These are phyloP conservation scores for Wickerhamiella kurtzmanii DNA, from an alignment of 805 yeast genomes.

Conservation along the genomic window DNA sequence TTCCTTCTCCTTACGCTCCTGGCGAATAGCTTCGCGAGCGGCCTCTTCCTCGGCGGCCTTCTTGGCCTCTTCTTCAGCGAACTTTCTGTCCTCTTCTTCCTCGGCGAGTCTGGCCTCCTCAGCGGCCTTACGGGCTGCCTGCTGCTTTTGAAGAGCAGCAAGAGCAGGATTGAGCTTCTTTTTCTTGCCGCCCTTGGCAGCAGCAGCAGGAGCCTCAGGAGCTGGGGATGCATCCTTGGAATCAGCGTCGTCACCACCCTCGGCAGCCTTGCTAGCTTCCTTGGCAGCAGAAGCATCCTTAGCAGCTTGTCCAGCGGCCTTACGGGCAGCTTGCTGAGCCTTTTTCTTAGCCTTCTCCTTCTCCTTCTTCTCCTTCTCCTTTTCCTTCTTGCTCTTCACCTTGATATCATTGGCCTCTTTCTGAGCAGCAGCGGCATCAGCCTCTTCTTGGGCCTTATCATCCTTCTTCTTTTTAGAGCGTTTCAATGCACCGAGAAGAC, in stretches of 20 bases:
- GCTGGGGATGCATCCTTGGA: slow-evolving; percentile 19
- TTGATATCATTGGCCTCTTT: slow-evolving; percentile 42
- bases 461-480: slow-evolving; percentile 67
- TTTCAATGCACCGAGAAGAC: slow-evolving; percentile 73
- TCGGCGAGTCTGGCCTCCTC: slow-evolving; percentile 70
- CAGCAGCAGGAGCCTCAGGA: slow-evolving; percentile 26
- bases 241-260: slow-evolving; percentile 30
- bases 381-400: slow-evolving; percentile 85
- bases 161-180: slow-evolving; percentile 83
- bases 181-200: slow-evolving; percentile 38
- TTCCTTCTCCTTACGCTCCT: slow-evolving; percentile 75
- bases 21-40: slow-evolving; percentile 38
- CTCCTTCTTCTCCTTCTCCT: slow-evolving; percentile 75
- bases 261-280: slow-evolving; percentile 28
- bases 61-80: slow-evolving; percentile 34
- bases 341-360: slow-evolving; percentile 70
- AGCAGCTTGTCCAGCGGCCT: slow-evolving; percentile 48
- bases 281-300: slow-evolving; percentile 1
- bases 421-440: slow-evolving; percentile 20
- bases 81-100: slow-evolving; percentile 52
- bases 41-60: slow-evolving; percentile 51
- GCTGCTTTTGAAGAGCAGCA: slow-evolving; percentile 80
- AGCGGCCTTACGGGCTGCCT: slow-evolving; percentile 73
- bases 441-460: slow-evolving; percentile 45
- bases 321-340: slow-evolving; percentile 58